Evolutionary conservation across 768 basidiomycete species (phyloP).

Genomic region (Polyporus arcularius): DNA sequence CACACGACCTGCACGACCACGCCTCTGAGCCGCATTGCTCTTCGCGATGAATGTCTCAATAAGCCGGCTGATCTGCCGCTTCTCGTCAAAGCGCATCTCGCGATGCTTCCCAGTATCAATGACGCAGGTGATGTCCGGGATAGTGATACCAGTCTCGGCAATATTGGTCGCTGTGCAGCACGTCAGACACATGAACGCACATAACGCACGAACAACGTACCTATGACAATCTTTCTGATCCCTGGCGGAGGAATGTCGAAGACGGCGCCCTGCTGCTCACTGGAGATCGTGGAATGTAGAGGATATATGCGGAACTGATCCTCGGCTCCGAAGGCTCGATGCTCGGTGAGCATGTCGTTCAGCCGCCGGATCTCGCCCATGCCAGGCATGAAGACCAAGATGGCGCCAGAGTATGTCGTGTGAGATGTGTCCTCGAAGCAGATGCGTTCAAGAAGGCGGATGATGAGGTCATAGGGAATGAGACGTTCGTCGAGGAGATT

Average conservation of each 20-base stretch:
- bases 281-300: constrained; percentile 91
- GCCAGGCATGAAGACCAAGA: constrained; percentile 93
- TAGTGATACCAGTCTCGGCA: constrained; percentile 97
- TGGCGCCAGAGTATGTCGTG: constrained; percentile 67
- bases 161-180: constrained; percentile 75
- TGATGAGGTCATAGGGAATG: constrained; percentile 90
- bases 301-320: constrained; percentile 76
- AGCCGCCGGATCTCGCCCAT: constrained; percentile 90
- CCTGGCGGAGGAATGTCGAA: constrained; percentile 85
- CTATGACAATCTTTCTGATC: constrained; percentile 91
- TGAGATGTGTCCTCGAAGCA: constrained; percentile 68
- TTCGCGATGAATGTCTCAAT: constrained; percentile 90
- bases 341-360: constrained; percentile 78
- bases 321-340: constrained; percentile 65
- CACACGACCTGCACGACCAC: constrained; percentile 92
- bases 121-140: constrained; percentile 96
- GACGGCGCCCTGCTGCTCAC: constrained; percentile 86
- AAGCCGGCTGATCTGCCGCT: constrained; percentile 89
- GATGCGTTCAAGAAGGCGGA: constrained; percentile 77
- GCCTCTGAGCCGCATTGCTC: constrained; percentile 88
- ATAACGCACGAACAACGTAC: constrained; percentile 42
- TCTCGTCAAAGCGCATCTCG: constrained; percentile 98
- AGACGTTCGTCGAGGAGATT: constrained; percentile 85
- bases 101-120: constrained; percentile 93
- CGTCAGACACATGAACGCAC: constrained; percentile 1